A percentile compares a stretch with the other conserved stretches of the same genome.
phyloP scores from a whole-genome alignment of 345 rosid species.

The Eucalyptus polyanthemos region DNA sequence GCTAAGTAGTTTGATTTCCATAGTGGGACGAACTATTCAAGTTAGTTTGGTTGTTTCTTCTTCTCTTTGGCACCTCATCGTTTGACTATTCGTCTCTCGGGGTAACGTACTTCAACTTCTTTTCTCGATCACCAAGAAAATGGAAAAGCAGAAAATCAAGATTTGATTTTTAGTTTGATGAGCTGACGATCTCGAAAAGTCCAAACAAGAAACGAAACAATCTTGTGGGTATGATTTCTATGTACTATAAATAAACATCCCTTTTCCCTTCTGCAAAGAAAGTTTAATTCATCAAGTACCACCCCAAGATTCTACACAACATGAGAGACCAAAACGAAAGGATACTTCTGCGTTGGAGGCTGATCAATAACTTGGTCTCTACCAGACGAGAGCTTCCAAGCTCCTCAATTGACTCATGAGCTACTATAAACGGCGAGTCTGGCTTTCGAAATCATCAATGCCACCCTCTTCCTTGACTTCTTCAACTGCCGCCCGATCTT shows the following conservation, averaged over 20 bases:
- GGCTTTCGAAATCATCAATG: not conserved
- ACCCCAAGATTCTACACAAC: not conserved
- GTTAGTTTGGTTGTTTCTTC: not conserved
- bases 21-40: not conserved
- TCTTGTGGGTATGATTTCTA: not conserved
- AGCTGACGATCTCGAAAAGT: not conserved
- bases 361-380: not conserved
- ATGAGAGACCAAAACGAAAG: not conserved
- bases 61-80: not conserved
- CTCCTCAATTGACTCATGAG: not conserved
- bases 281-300: not conserved
- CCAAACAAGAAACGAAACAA: not conserved
- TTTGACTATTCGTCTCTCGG: not conserved
- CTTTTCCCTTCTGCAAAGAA: not conserved
- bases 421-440: not conserved
- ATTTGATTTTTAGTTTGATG: not conserved
- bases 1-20: not conserved
- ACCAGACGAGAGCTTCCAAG: not conserved
- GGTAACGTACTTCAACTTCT: not conserved
- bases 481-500: not conserved
- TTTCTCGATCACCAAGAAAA: not conserved
- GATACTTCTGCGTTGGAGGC: not conserved
- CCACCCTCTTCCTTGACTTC: not conserved
- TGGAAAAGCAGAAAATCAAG: not conserved
- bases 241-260: not conserved